Evolutionary conservation across 495 filamentous ascomycete species (phyloP).

Genomic region (Zalerion maritima): DNA sequence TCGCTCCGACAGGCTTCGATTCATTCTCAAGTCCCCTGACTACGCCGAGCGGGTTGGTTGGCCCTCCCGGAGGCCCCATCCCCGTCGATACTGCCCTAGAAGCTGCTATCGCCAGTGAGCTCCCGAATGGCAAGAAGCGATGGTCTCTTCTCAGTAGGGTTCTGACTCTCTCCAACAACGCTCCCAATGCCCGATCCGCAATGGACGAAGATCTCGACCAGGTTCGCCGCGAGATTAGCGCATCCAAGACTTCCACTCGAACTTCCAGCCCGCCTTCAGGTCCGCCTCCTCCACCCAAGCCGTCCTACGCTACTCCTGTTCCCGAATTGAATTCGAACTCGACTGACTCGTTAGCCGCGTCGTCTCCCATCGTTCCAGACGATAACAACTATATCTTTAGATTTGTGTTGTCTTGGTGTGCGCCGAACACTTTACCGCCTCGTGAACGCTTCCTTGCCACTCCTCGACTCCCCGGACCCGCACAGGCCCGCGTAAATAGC

Average conservation of each 20-base stretch:
- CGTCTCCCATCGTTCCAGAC: slow-evolving; percentile 27
- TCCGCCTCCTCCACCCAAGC: slow-evolving; percentile 19
- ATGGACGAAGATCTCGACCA: slow-evolving; percentile 25
- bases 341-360: slow-evolving; percentile 23
- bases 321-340: slow-evolving; percentile 7
- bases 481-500: slow-evolving; percentile 40
- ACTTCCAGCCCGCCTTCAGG: slow-evolving; percentile 5
- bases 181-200: slow-evolving; percentile 1
- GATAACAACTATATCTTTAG: slow-evolving; percentile 29
- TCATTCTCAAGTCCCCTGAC: slow-evolving; percentile 12
- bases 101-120: background rate
- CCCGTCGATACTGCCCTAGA: slow-evolving; percentile 2
- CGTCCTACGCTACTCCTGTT: slow-evolving; percentile 9
- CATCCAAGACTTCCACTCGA: slow-evolving; percentile 15
- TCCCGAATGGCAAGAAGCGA: slow-evolving; percentile 37
- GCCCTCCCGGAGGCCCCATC: slow-evolving; percentile 7
- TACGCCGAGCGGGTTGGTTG: slow-evolving; percentile 9
- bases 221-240: slow-evolving; percentile 28
- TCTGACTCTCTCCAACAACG: slow-evolving; percentile 34
- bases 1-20: slow-evolving; percentile 24
- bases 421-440: slow-evolving; percentile 14
- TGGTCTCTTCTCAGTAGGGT: slow-evolving; percentile 61
- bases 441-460: slow-evolving; percentile 40
- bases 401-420: slow-evolving; percentile 24
- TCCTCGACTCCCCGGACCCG: slow-evolving; percentile 62